These are phyloP conservation scores for Dictyostelium capitatum DNA, from an alignment of 78 protist genomes.

Conservation along the genomic window DNA sequence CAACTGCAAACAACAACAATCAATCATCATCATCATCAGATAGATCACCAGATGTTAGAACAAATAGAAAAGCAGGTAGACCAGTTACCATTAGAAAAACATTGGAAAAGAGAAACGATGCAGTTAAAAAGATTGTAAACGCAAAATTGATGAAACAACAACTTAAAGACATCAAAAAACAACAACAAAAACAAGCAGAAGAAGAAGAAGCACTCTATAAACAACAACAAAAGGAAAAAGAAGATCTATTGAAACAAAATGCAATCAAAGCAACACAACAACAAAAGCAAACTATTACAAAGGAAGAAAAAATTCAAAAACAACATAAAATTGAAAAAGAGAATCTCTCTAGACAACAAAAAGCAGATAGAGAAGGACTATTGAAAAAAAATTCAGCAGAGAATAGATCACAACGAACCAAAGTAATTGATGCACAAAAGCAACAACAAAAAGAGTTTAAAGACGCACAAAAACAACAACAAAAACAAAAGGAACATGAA, in stretches of 20 bases:
- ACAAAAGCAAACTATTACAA: slow-evolving; percentile 44
- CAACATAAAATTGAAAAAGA: slow-evolving; percentile 58
- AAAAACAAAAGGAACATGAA: slow-evolving; percentile 57
- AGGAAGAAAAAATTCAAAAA: slow-evolving; percentile 46
- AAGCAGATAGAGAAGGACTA: slow-evolving; percentile 52
- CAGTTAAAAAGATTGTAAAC: slow-evolving; percentile 72
- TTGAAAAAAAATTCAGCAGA: slow-evolving; percentile 67
- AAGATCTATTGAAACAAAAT: slow-evolving; percentile 60
- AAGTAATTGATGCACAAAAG: slow-evolving; percentile 50
- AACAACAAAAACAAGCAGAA: slow-evolving; percentile 71
- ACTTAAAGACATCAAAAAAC: slow-evolving; percentile 73
- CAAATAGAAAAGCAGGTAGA: slow-evolving; percentile 69
- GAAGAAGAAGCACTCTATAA: slow-evolving; percentile 69
- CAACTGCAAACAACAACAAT: slow-evolving; percentile 2
- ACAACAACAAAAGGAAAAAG: slow-evolving; percentile 81
- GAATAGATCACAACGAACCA: slow-evolving; percentile 35
- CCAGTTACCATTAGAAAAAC: slow-evolving; percentile 80
- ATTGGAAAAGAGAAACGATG: slow-evolving; percentile 75
- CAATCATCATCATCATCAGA: not conserved
- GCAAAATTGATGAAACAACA: slow-evolving; percentile 77
- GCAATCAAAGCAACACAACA: slow-evolving; percentile 38
- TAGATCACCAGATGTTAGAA: slow-evolving; percentile 79
- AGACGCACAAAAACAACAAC: slow-evolving; percentile 74
- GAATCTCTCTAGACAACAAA: slow-evolving; percentile 63
- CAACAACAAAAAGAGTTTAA: slow-evolving; percentile 72